Conservation (phyloP, 495 filamentous ascomycete species). For the Xylaria longipes region DNA sequence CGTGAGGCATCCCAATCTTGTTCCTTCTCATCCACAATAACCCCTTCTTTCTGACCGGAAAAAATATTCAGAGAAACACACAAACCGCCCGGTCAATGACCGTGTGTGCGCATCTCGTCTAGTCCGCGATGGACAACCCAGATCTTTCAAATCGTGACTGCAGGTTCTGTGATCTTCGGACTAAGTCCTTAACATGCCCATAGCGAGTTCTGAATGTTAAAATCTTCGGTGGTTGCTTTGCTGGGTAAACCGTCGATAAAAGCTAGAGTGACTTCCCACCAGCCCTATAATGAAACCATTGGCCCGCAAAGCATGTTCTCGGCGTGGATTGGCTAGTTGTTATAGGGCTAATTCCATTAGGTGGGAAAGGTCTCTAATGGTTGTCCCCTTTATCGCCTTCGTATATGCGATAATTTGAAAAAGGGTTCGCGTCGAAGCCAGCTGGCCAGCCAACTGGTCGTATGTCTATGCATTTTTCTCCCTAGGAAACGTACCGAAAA, state of each 20-base stretch:
- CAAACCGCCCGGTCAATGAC: slow-evolving; percentile 23
- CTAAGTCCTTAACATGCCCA: not conserved
- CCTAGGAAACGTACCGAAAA: not conserved
- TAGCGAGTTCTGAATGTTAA: too few species aligned
- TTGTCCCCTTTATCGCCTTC: not conserved
- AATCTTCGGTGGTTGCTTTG: too few species aligned
- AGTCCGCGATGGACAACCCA: slow-evolving; percentile 17
- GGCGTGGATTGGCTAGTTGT: too few species aligned
- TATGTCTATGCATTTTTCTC: not conserved
- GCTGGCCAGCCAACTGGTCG: slow-evolving; percentile 12
- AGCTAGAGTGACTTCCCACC: too few species aligned
- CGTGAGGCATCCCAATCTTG: slow-evolving; percentile 45
- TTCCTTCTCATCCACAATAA: slow-evolving; percentile 30
- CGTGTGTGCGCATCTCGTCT: slow-evolving; percentile 33
- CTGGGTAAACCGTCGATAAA: not conserved
- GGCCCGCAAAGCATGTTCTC: too few species aligned
- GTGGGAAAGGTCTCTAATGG: not conserved
- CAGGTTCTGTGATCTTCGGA: not conserved
- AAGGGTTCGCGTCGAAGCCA: not conserved
- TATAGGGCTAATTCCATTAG: too few species aligned
- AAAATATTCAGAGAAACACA: slow-evolving; percentile 33
- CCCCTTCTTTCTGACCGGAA: slow-evolving; percentile 22
- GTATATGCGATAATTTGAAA: not conserved
- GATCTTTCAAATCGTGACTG: not conserved
- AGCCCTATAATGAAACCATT: too few species aligned